Percentiles rank a stretch among this genome's conserved stretches.
phyloP scores from a whole-genome alignment of 2,329 filamentous ascomycete species.

The Fusarium sp. region DNA sequence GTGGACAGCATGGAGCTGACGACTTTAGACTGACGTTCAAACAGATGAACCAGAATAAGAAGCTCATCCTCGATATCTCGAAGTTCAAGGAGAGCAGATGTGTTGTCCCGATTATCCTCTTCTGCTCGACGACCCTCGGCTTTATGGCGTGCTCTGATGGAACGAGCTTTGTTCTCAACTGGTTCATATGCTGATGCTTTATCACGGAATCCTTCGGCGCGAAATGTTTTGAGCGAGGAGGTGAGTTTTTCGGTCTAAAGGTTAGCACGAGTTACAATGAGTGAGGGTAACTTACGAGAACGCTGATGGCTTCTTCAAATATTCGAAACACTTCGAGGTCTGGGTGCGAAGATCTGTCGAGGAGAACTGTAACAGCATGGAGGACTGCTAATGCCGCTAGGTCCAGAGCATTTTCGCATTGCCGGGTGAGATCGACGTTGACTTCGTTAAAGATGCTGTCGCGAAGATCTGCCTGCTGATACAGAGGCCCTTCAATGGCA shows the following conservation, averaged over 20 bases:
- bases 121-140: constrained; percentile 60
- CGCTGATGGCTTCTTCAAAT: constrained; percentile 74
- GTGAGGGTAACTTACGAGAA: constrained; percentile 58
- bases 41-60: constrained; percentile 65
- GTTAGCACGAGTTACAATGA: rapidly evolving
- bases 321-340: constrained; percentile 73
- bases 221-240: constrained; percentile 70
- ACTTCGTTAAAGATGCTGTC: constrained; percentile 75
- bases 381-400: constrained; percentile 71
- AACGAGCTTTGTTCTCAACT: constrained; percentile 55
- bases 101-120: constrained; percentile 70
- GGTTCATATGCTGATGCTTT: constrained; percentile 55
- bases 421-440: constrained; percentile 71
- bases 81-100: constrained; percentile 71
- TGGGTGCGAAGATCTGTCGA: constrained; percentile 69
- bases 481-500: constrained; percentile 65
- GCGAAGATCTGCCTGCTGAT: constrained; percentile 70
- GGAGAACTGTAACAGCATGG: constrained; percentile 71
- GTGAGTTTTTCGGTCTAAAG: constrained; percentile 71
- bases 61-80: constrained; percentile 74
- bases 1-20: constrained; percentile 61
- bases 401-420: constrained; percentile 71
- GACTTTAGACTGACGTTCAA: constrained; percentile 66
- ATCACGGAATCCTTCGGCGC: constrained; percentile 66
- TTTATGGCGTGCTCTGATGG: constrained; percentile 54